Conservation (phyloP, 2,329 filamentous ascomycete species). For the Hymenoscyphus linearis region DNA sequence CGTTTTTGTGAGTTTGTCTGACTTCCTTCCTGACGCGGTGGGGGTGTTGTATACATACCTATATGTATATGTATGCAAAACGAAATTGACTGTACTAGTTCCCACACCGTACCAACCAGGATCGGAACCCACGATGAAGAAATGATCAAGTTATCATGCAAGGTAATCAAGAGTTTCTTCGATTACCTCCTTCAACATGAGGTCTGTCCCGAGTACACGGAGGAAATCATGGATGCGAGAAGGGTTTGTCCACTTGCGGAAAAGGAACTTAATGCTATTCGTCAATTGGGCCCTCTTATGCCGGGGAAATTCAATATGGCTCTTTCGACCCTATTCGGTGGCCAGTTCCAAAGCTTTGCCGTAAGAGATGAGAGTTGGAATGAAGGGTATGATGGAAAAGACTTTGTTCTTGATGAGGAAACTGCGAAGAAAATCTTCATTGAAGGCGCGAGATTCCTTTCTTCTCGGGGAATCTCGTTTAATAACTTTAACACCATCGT, state of each 20-base stretch:
- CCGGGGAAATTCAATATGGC: constrained; percentile 81
- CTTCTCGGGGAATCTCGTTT: not conserved
- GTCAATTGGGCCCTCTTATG: constrained; percentile 46
- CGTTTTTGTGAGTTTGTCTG: constrained; percentile 72
- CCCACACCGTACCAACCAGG: constrained; percentile 50
- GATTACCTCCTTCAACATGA: constrained; percentile 81
- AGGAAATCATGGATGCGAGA: constrained; percentile 62
- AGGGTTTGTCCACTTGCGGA: constrained; percentile 61
- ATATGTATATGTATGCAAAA: no score
- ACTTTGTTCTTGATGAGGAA: constrained; percentile 23
- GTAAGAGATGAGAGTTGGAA: constrained; percentile 13
- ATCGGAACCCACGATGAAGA: constrained; percentile 49
- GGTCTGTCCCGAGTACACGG: constrained; percentile 75
- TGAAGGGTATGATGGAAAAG: constrained; percentile 14
- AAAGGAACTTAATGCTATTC: constrained; percentile 58
- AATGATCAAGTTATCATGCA: constrained; percentile 54
- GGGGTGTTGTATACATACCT: no score
- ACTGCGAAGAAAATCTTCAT: not conserved
- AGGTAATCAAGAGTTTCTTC: constrained; percentile 77
- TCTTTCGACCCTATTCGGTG: constrained; percentile 63
- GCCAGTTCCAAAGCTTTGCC: constrained; percentile 29
- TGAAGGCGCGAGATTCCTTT: not conserved
- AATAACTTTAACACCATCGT: not conserved
- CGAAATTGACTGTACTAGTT: constrained; percentile 36
- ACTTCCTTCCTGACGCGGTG: no score